These are phyloP conservation scores for Primulina eburnea DNA, from an alignment of 257 asterid species.

Conservation along the genomic window DNA sequence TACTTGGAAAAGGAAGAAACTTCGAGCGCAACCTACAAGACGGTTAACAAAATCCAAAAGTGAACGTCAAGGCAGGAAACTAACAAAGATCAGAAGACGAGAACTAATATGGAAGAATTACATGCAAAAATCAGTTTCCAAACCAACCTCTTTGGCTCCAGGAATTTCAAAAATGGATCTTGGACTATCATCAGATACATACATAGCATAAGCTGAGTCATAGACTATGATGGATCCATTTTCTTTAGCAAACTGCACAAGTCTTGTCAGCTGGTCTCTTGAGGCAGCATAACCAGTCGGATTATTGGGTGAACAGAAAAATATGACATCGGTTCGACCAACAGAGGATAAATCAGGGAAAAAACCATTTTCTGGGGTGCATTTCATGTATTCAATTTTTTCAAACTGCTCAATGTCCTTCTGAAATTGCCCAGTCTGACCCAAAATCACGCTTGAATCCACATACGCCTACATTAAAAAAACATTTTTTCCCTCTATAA, in stretches of 20 bases:
- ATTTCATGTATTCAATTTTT: constrained; percentile 90
- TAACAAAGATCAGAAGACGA: not conserved
- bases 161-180: constrained; percentile 91
- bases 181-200: constrained; percentile 85
- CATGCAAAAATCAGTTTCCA: not conserved
- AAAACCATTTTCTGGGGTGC: constrained; percentile 90
- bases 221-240: constrained; percentile 90
- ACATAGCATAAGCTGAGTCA: constrained; percentile 99
- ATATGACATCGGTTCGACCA: constrained; percentile 73
- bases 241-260: constrained; percentile 82
- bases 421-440: constrained; percentile 88
- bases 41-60: not conserved
- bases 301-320: constrained; percentile 96
- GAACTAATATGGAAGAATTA: constrained; percentile 1
- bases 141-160: constrained; percentile 86
- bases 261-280: constrained; percentile 78
- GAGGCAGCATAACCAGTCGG: constrained; percentile 96
- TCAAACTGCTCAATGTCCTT: constrained; percentile 82
- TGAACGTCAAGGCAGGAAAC: not conserved
- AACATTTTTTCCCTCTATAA: constrained; percentile 9
- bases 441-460: constrained; percentile 92
- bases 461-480: constrained; percentile 70
- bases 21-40: constrained; percentile 88
- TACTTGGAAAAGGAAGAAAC: constrained; percentile 94
- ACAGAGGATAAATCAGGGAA: constrained; percentile 80